Evolutionary conservation across 1,139 yeast species (phyloP), one percentile per base, ranked within the genome.

Genomic region (Pichia sp.): DNA sequence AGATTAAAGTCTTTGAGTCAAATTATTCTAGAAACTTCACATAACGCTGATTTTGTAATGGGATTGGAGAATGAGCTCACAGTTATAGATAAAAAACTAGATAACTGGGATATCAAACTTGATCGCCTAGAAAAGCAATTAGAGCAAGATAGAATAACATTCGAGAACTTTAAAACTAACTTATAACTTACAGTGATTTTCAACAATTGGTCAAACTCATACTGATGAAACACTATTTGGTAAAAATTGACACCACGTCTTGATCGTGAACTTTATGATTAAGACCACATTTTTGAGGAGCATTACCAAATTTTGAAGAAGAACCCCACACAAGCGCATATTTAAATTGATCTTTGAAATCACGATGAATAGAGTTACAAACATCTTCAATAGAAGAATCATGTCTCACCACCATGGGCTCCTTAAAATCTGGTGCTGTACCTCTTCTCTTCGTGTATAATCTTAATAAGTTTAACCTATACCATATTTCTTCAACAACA

Each of bases 261-360:
- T 89, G 97, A 57, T 91, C 98, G 51, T 84, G 79, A 15, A 91
- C 80, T 34, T 70, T 70, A 60, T 91, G 98, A 48, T 62, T 74
- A 46, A 91, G 68, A 1, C 98, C 97, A 68, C 97, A 89, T 59
- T 88, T 88, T 58, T 91, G 98, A 2, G 98, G 98, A 34, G 93
- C 84, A 59, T 88, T 96, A 12, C 62, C 62, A 30, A 56, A 57
- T 61, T 91, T 91, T 6, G 96, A 84, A 40, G 94, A 82, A 1
- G 89, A 79, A 0, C 98, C 98, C 97, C 97, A 91, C 10, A 91
- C 96, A 54, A 88, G 66, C 1, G 97, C 97, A 60, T 88, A 86
- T 59, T 88, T 84, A 68, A 91, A 91, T 58, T 84, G 86, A 53
- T 83, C 79, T 56, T 88, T 88, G 72, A 91, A 84, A 53, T 89